These are phyloP conservation scores for Boletus holoroseus DNA, from an alignment of 1,284 basidiomycete genomes.

Conservation along the genomic window DNA sequence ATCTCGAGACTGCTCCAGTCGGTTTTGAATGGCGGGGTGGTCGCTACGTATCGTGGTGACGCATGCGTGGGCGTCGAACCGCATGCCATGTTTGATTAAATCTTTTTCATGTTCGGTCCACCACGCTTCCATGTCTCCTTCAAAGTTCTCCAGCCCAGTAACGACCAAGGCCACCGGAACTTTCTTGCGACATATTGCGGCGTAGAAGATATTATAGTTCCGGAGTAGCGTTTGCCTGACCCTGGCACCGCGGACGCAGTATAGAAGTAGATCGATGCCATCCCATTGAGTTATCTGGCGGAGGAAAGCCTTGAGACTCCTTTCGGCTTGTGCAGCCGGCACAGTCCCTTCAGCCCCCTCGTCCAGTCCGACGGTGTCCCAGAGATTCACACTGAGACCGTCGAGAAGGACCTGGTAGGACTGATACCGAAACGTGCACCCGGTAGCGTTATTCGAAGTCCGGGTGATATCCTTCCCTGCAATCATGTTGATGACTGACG, in stretches of 20 bases:
- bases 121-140: constrained; percentile 32
- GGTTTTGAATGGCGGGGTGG: constrained; percentile 26
- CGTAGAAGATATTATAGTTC: constrained; percentile 34
- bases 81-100: constrained; percentile 25
- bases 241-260: constrained; percentile 32
- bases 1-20: constrained; percentile 19
- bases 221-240: constrained; percentile 24
- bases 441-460: constrained; percentile 27
- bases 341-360: constrained; percentile 26
- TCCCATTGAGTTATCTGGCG: constrained; percentile 22
- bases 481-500: constrained; percentile 32
- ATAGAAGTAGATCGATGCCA: constrained; percentile 32
- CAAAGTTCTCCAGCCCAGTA: constrained; percentile 34
- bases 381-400: constrained; percentile 25
- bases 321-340: constrained; percentile 21
- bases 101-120: constrained; percentile 31
- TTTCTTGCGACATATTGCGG: constrained; percentile 26
- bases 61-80: constrained; percentile 31
- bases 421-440: constrained; percentile 25
- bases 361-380: constrained; percentile 30
- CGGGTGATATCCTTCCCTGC: constrained; percentile 19
- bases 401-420: constrained; percentile 18
- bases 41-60: constrained; percentile 30
- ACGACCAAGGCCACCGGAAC: constrained; percentile 33
- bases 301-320: constrained; percentile 26